These are phyloP conservation scores for Strombidium stylifer DNA, from an alignment of 73 alveolate species.

Conservation along the genomic window DNA sequence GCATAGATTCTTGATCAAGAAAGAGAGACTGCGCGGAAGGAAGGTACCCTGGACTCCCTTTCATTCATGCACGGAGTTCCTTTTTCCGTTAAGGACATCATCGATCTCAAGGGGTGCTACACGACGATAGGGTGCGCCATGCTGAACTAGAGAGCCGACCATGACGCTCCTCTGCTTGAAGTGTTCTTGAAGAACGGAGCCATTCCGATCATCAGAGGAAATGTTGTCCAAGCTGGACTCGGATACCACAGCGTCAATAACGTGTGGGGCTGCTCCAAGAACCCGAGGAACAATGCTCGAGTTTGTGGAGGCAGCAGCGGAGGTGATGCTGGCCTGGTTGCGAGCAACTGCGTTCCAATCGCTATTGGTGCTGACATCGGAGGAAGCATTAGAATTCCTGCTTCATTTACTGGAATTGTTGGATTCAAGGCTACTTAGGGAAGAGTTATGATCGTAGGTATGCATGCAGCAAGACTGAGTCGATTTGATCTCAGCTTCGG, in stretches of 20 bases:
- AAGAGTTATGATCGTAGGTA: slow-evolving; percentile 47
- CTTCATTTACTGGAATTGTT: slow-evolving; percentile 63
- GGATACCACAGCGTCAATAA: slow-evolving; percentile 37
- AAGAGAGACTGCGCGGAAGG: neutral
- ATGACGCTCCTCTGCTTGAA: slow-evolving; percentile 47
- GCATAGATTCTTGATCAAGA: slow-evolving; percentile 16
- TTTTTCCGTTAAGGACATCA: slow-evolving; percentile 54
- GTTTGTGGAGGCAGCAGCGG: slow-evolving; percentile 85
- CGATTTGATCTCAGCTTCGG: too few species aligned
- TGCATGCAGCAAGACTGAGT: neutral
- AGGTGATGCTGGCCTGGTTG: slow-evolving; percentile 81
- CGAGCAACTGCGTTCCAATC: slow-evolving; percentile 61
- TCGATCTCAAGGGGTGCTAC: slow-evolving; percentile 4
- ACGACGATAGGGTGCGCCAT: slow-evolving; percentile 28
- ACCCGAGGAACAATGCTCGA: slow-evolving; percentile 65
- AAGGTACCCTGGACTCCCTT: neutral
- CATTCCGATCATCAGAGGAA: slow-evolving; percentile 49
- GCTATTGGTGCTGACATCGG: slow-evolving; percentile 81
- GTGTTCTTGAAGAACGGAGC: slow-evolving; percentile 50
- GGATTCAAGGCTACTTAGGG: slow-evolving; percentile 67
- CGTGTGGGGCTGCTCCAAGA: slow-evolving; percentile 56
- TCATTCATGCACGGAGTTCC: slow-evolving; percentile 65
- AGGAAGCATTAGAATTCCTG: slow-evolving; percentile 80
- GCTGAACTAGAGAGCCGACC: slow-evolving; percentile 15
- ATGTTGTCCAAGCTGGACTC: slow-evolving; percentile 42